These are phyloP conservation scores for Coniella lustricola DNA, from an alignment of 2,329 filamentous ascomycete genomes.

Conservation along the genomic window DNA sequence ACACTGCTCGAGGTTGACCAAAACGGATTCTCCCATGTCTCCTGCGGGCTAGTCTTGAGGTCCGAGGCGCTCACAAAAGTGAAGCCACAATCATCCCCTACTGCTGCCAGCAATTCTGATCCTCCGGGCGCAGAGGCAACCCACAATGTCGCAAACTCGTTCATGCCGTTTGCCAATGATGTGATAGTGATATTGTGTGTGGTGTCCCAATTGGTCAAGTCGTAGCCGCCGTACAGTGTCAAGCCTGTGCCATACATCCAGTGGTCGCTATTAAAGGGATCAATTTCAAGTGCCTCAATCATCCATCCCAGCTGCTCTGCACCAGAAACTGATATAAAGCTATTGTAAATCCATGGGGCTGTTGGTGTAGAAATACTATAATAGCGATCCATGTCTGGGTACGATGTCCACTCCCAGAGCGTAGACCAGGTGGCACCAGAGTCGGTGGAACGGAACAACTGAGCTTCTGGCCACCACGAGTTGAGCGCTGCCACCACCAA, in stretches of 20 bases:
- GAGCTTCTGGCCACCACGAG: conserved; percentile 52
- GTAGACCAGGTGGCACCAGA: conserved; percentile 47
- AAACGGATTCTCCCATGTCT: conserved; percentile 39
- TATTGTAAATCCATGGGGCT: conserved; percentile 47
- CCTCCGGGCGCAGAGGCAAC: conserved; percentile 43
- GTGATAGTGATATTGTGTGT: conserved; percentile 40
- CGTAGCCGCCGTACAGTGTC: conserved; percentile 34
- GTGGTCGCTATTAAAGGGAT: conserved; percentile 52
- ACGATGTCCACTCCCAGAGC: conserved; percentile 45
- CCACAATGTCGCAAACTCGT: conserved; percentile 44
- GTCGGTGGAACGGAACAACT: conserved; percentile 48
- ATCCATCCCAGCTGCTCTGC: conserved; percentile 52
- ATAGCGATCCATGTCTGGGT: conserved; percentile 37
- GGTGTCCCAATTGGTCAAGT: conserved; percentile 49
- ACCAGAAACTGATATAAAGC: conserved; percentile 37
- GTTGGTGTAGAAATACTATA: conserved; percentile 39
- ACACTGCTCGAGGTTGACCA: conserved; percentile 40
- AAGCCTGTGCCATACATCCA: conserved; percentile 54
- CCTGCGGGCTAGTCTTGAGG: conserved; percentile 35
- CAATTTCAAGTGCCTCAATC: conserved; percentile 51
- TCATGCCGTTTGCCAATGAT: conserved; percentile 46
- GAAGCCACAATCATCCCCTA: conserved; percentile 47
- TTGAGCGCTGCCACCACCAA: conserved; percentile 51
- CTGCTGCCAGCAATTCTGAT: conserved; percentile 43
- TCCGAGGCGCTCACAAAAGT: conserved; percentile 32